Percentiles rank a stretch among this genome's conserved stretches.
These are phyloP conservation scores for Nadsonia fulvescens DNA, from an alignment of 805 yeast species.

Conservation along the genomic window DNA sequence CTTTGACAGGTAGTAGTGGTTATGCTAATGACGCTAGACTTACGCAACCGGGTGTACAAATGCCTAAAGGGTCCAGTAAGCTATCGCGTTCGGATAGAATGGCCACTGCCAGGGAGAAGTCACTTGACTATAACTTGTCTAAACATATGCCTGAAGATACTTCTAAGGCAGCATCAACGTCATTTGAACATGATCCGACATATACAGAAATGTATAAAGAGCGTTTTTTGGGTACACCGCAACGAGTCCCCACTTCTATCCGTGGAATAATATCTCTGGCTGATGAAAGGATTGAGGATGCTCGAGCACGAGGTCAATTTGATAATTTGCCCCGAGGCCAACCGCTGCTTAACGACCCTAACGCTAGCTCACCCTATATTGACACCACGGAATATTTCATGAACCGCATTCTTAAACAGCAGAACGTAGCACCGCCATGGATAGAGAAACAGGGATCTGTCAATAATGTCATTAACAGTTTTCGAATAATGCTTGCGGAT, in stretches of 20 bases:
- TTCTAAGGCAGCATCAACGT: conserved; percentile 12
- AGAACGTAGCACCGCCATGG: conserved; percentile 81
- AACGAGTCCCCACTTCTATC: conserved; percentile 17
- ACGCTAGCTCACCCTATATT: conserved; percentile 32
- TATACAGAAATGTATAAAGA: conserved; percentile 48
- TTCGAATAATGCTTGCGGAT: conserved; percentile 23
- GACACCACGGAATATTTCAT: conserved; percentile 62
- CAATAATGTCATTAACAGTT: conserved; percentile 26
- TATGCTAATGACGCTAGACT: too few relatives aligned
- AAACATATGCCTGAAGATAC: conserved; percentile 20
- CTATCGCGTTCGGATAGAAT: conserved; percentile 23
- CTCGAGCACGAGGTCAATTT: conserved; percentile 54
- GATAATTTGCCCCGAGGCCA: conserved; percentile 45
- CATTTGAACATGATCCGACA: conserved; percentile 27
- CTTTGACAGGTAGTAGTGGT: background rate
- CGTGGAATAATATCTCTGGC: conserved; percentile 47
- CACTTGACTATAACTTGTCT: conserved; percentile 43
- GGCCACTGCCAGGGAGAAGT: conserved; percentile 42
- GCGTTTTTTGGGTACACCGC: conserved; percentile 23
- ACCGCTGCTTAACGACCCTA: conserved; percentile 26
- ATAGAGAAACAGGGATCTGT: conserved; percentile 57
- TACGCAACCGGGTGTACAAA: too few relatives aligned
- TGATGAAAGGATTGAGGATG: conserved; percentile 57
- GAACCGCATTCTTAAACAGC: conserved; percentile 53
- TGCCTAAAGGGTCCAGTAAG: conserved; percentile 12